Conservation (phyloP, 163 green algal species). For the Prototheca cutis region DNA sequence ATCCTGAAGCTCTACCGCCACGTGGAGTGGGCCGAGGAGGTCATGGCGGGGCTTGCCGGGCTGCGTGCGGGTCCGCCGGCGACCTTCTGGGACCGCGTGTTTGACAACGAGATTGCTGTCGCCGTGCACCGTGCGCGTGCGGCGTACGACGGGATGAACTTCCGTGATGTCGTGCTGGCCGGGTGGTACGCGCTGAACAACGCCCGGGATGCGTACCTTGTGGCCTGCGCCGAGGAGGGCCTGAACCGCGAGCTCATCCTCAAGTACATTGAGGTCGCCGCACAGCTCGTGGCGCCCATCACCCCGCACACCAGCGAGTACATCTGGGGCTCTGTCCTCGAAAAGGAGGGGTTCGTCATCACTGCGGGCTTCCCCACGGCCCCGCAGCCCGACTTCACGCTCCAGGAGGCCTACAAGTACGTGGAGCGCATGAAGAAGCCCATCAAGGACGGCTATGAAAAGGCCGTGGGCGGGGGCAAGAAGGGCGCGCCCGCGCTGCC, state of each 20-base stretch:
- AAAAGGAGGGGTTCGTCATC: slow-evolving; percentile 44
- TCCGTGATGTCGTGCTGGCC: slow-evolving; percentile 87
- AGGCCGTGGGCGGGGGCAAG: neutral
- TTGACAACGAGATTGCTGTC: slow-evolving; percentile 86
- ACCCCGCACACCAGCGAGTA: slow-evolving; percentile 89
- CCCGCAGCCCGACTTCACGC: slow-evolving; percentile 49
- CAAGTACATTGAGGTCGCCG: slow-evolving; percentile 74
- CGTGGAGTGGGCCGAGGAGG: slow-evolving; percentile 65
- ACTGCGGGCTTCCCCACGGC: slow-evolving; percentile 73
- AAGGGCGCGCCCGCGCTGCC: neutral
- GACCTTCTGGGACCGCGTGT: slow-evolving; percentile 73
- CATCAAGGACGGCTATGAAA: slow-evolving; percentile 3
- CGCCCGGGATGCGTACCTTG: slow-evolving; percentile 82
- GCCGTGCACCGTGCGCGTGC: slow-evolving; percentile 37
- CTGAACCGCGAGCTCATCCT: slow-evolving; percentile 72
- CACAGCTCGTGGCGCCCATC: slow-evolving; percentile 77
- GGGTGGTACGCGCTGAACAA: slow-evolving; percentile 71
- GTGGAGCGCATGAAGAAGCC: slow-evolving; percentile 15
- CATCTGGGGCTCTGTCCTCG: slow-evolving; percentile 74
- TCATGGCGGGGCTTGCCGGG: neutral
- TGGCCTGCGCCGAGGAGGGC: slow-evolving; percentile 58
- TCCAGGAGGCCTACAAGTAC: slow-evolving; percentile 38
- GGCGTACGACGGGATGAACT: slow-evolving; percentile 81
- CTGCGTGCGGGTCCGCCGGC: slow-evolving; percentile 23
- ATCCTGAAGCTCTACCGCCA: slow-evolving; percentile 93